phyloP scores from a whole-genome alignment of 306 rosid species.

The Trichosanthes cucumerina region DNA sequence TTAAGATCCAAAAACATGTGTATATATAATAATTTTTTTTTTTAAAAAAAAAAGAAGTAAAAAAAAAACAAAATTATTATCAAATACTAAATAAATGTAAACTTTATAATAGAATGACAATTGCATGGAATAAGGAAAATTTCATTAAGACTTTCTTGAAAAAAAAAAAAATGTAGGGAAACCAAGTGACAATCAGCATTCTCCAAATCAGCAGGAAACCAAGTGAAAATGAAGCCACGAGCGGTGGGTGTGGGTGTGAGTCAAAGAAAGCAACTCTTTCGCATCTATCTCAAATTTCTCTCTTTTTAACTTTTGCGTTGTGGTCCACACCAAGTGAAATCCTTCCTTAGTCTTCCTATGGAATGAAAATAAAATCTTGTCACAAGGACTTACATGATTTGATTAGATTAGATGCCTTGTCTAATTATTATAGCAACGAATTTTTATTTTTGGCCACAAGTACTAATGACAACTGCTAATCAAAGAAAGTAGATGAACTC shows the following conservation, averaged over 20 bases:
- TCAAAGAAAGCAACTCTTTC: background rate
- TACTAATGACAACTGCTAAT: no score
- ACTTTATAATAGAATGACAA: background rate
- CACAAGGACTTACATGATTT: background rate
- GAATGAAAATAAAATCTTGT: background rate
- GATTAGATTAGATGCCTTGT: background rate
- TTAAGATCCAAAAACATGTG: no score
- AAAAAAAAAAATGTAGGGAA: background rate
- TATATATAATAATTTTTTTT: no score
- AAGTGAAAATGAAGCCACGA: background rate
- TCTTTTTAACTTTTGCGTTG: background rate
- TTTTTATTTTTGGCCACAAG: background rate
- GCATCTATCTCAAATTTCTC: background rate
- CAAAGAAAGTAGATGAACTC: background rate
- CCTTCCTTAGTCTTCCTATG: background rate
- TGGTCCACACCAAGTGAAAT: constrained; percentile 3
- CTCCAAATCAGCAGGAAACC: background rate
- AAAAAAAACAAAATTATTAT: no score
- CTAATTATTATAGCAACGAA: background rate
- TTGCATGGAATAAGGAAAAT: background rate
- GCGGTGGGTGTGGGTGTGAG: background rate
- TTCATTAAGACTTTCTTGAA: no score
- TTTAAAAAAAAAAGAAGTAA: no score
- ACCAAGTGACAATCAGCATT: background rate
- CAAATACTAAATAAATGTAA: no score